Evolutionary conservation across 768 basidiomycete genomes (phyloP), one percentile per base, ranked within the genome.

Genomic region (Mycena metata): DNA sequence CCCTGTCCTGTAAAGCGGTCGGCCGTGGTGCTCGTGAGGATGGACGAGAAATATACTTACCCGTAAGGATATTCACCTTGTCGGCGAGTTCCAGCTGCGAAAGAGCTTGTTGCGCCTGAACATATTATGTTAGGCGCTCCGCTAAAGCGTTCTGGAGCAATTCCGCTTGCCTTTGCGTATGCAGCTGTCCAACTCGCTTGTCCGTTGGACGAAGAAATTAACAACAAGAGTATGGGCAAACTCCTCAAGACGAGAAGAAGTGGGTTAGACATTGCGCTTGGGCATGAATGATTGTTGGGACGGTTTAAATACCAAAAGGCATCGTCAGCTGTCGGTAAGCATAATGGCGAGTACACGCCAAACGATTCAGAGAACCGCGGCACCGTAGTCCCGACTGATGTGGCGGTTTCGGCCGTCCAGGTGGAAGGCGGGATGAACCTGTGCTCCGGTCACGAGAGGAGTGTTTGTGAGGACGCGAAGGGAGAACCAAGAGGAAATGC

Each of bases 141-240:
- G 11, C 33, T 23, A 13, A 42, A 57, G 3, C 12, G 16, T 2
- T 30, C 30, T 30, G 30, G 0, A n/a, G 1, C 3, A 9, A 33
- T 19, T 23, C 2, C 26, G 41, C 54, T 39, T 51, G 77, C 81
- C 77, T 83, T 83, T 5, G 72, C 71, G 52, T 79, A 78, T 24
- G 81, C 81, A 5, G 77, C 74, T 6, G 70, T 65, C 81, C 81
- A 83, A 23, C 23, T 66, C 15, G 33, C 12, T 12, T 67, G 66
- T 12, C 43, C 66, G 21, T 33, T 67, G 59, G 59, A 47, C n/a
- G 66, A 56, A 42, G 23, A 16, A 17, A 19, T 21, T 3, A 55
- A 19, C 0, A 63, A 30, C 36, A 59, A 41, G 6, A 51, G 13
- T 9, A 50, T 12, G 3, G 19, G 50, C 11, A 45, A 33, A 26